Evolutionary conservation across 768 basidiomycete genomes (phyloP).

Genomic region (Dictyophora rubrovolvata): DNA sequence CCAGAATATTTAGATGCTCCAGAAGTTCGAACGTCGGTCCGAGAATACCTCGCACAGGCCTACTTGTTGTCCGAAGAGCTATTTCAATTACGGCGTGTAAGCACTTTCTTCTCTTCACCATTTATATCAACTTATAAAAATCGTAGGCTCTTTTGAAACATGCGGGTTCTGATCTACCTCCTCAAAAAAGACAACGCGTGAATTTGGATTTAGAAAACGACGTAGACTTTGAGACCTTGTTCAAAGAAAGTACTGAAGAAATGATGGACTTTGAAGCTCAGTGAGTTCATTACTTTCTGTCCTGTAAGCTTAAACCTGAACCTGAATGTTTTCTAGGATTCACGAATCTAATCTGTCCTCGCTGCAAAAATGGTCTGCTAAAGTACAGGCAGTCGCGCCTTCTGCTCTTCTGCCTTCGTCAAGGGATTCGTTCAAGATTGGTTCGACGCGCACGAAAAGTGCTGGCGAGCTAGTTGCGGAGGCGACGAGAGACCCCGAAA

Average conservation of each 20-base stretch:
- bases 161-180: constrained; percentile 14
- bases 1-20: constrained; percentile 19
- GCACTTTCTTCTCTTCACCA: background rate
- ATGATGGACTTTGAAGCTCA: constrained; percentile 38
- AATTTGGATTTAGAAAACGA: background rate
- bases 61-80: constrained; percentile 54
- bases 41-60: constrained; percentile 51
- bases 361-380: constrained; percentile 89
- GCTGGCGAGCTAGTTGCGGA: constrained; percentile 74
- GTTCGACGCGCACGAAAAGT: constrained; percentile 44
- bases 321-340: constrained; percentile 26
- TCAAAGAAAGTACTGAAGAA: constrained; percentile 34
- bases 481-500: constrained; percentile 45
- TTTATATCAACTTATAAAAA: background rate
- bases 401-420: constrained; percentile 61
- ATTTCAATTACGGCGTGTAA: constrained; percentile 35
- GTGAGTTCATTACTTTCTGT: constrained; percentile 27
- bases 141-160: constrained; percentile 1
- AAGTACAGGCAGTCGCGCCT: constrained; percentile 87
- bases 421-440: constrained; percentile 53
- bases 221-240: constrained; percentile 24
- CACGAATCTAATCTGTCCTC: constrained; percentile 70
- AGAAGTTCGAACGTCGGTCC: constrained; percentile 35
- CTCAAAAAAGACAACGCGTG: constrained; percentile 19
- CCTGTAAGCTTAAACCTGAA: constrained; percentile 5